phyloP scores from a whole-genome alignment of 352 stramenopile genomes.

The Globisporangium radiosum region DNA sequence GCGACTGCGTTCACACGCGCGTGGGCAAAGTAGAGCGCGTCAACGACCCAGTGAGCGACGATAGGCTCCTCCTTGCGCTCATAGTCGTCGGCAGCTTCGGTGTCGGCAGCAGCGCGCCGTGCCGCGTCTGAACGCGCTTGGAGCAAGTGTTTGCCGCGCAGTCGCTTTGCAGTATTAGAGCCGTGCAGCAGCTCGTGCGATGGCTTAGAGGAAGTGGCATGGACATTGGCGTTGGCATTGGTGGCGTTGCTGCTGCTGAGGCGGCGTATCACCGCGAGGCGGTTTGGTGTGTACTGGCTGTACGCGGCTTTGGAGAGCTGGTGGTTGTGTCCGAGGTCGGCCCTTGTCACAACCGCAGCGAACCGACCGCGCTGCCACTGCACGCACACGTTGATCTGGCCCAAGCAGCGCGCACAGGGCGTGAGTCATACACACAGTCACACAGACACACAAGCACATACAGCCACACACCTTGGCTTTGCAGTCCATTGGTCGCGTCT shows the following conservation, averaged over 20 bases:
- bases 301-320: conserved; percentile 1
- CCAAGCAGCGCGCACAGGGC: too few relatives aligned
- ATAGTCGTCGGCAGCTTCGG: background rate
- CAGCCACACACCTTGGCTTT: conserved; percentile 11
- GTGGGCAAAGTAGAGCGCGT: conserved; percentile 3
- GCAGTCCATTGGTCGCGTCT: conserved; percentile 15
- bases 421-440: background rate
- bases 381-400: conserved; percentile 3
- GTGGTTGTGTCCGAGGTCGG: conserved; percentile 3
- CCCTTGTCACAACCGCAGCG: conserved; percentile 1
- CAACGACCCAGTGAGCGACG: background rate
- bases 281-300: background rate
- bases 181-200: background rate
- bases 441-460: background rate
- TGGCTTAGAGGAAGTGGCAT: too few relatives aligned
- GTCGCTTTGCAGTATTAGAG: background rate
- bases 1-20: background rate
- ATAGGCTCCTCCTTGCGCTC: conserved; percentile 4
- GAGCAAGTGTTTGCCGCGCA: background rate
- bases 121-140: background rate
- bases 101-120: background rate
- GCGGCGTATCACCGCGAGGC: background rate
- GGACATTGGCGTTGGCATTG: too few relatives aligned
- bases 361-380: conserved; percentile 1
- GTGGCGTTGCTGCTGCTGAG: too few relatives aligned